A percentile compares a stretch with the other conserved stretches of the same genome.
These are phyloP conservation scores for Rachicladosporium sp. DNA, from an alignment of 2,329 filamentous ascomycete species.

Conservation along the genomic window DNA sequence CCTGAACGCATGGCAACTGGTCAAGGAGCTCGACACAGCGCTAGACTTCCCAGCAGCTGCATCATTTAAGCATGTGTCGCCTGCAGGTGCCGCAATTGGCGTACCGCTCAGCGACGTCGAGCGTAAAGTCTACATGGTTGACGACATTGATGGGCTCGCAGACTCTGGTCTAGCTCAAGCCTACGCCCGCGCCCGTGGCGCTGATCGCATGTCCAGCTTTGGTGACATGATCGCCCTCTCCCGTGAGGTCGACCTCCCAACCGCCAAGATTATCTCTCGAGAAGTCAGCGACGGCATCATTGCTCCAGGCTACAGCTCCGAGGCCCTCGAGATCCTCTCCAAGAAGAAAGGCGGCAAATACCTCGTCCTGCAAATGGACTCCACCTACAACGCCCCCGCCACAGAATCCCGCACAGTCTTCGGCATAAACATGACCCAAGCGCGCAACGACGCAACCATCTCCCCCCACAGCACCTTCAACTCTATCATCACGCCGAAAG, in stretches of 20 bases:
- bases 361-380: constrained; percentile 88
- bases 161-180: constrained; percentile 79
- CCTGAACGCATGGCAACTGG: constrained; percentile 90
- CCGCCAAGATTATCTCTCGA: constrained; percentile 92
- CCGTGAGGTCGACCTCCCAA: constrained; percentile 79
- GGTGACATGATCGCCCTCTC: constrained; percentile 92
- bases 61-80: constrained; percentile 98
- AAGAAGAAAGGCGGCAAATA: constrained; percentile 99
- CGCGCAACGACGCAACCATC: constrained; percentile 85
- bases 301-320: constrained; percentile 72
- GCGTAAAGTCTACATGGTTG: constrained; percentile 96
- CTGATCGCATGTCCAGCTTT: constrained; percentile 97
- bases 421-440: constrained; percentile 76
- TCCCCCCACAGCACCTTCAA: constrained; percentile 69
- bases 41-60: constrained; percentile 82
- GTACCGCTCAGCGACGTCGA: constrained; percentile 75
- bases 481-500: constrained; percentile 77
- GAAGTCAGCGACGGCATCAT: constrained; percentile 97
- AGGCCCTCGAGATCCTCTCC: constrained; percentile 78
- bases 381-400: constrained; percentile 61
- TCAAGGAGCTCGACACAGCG: constrained; percentile 87
- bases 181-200: constrained; percentile 87
- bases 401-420: constrained; percentile 80
- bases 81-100: constrained; percentile 88
- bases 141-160: constrained; percentile 84